Conservation (phyloP, 768 basidiomycete species). For the Dentipellis sp. region DNA sequence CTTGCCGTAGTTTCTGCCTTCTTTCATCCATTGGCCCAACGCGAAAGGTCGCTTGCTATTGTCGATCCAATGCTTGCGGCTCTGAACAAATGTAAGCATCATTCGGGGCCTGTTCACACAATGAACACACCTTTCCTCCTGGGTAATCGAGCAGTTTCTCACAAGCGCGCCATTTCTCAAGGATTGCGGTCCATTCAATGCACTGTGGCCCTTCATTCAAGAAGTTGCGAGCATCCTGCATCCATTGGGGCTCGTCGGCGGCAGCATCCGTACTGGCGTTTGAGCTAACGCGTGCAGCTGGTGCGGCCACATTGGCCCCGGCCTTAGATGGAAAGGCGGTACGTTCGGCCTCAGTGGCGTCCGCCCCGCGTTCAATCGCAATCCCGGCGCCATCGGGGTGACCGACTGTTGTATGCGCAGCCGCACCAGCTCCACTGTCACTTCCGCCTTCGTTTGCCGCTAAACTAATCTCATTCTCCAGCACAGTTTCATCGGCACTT, state of each 20-base stretch:
- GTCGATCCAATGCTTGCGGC: neutral
- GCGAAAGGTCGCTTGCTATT: neutral
- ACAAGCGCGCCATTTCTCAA: neutral
- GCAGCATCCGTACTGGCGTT: neutral
- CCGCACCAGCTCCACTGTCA: too few species aligned
- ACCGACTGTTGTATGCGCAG: too few species aligned
- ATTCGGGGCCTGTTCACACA: neutral
- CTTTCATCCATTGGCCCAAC: neutral
- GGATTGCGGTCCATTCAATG: neutral
- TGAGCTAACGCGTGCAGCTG: neutral
- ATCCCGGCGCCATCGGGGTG: neutral
- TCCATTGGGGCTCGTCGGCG: neutral
- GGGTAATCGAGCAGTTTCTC: neutral
- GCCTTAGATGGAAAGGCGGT: neutral
- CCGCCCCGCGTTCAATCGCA: neutral
- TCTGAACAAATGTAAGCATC: neutral
- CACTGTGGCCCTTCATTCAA: neutral
- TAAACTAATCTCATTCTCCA: too few species aligned
- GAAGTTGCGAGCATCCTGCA: neutral
- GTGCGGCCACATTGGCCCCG: too few species aligned
- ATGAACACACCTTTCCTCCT: neutral
- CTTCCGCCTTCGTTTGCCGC: too few species aligned
- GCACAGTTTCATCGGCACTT: too few species aligned
- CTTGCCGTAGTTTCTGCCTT: neutral
- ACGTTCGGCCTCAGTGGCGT: neutral